A percentile compares a stretch with the other conserved stretches of the same genome.
Conservation (phyloP, 495 filamentous ascomycete genomes). For the Venustampulla echinocandica region DNA sequence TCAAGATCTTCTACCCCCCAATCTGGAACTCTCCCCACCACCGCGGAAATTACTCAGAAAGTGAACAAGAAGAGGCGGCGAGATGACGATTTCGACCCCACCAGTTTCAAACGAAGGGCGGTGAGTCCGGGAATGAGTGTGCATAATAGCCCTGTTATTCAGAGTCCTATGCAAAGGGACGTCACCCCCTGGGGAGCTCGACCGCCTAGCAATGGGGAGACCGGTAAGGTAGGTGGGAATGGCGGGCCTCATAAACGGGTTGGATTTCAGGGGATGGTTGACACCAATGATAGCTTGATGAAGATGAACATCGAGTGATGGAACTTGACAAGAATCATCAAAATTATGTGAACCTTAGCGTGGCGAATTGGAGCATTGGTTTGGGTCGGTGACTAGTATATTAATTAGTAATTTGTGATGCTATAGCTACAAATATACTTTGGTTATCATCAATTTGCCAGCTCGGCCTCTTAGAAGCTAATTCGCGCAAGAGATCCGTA, state of each 20-base stretch:
- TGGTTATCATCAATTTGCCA: no score
- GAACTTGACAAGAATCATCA: no score
- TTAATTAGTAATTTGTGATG: no score
- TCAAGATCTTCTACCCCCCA: slow-evolving; percentile 31
- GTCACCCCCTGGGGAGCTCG: slow-evolving; percentile 62
- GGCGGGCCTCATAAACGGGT: slow-evolving; percentile 42
- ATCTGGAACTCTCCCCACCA: slow-evolving; percentile 31
- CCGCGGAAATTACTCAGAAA: slow-evolving; percentile 56
- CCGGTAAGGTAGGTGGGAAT: slow-evolving; percentile 33
- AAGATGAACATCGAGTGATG: slow-evolving; percentile 89
- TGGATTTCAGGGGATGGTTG: slow-evolving; percentile 90
- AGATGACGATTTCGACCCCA: slow-evolving; percentile 87
- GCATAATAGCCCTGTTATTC: slow-evolving; percentile 81
- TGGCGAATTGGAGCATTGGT: no score
- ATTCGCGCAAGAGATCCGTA: no score
- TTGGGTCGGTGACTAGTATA: no score
- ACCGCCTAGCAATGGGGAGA: slow-evolving; percentile 36
- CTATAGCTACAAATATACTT: no score
- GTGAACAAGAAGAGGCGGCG: slow-evolving; percentile 69
- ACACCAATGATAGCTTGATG: slow-evolving; percentile 93
- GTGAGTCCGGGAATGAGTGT: slow-evolving; percentile 90
- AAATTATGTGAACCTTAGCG: no score
- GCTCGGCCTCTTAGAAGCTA: no score
- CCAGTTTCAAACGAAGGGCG: slow-evolving; percentile 84
- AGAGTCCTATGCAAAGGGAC: slow-evolving; percentile 67